Evolutionary conservation across 169 alveolate species (phyloP).

Genomic region (Neospora caninum): DNA sequence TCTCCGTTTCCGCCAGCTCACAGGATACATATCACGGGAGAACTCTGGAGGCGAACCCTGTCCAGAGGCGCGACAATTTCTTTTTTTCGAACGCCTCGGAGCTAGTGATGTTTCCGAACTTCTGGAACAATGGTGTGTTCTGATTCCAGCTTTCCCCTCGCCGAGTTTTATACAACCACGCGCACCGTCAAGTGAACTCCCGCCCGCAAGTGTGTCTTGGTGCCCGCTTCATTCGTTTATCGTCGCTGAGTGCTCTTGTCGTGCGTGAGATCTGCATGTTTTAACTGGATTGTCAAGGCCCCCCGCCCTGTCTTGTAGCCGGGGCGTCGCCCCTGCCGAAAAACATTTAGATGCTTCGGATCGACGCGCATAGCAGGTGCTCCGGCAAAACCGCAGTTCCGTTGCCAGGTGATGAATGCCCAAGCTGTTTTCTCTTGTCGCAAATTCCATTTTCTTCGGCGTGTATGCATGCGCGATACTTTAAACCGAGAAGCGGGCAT

Average conservation of each 20-base stretch:
- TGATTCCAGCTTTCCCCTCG: too few relatives aligned
- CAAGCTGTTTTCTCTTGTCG: neutral
- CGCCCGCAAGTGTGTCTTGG: neutral
- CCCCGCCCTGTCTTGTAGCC: neutral
- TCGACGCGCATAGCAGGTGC: too few relatives aligned
- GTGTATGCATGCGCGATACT: neutral
- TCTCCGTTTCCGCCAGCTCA: too few relatives aligned
- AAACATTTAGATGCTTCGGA: neutral
- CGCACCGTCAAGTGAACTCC: neutral
- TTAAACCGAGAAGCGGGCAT: neutral
- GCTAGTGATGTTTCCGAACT: too few relatives aligned
- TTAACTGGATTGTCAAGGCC: neutral
- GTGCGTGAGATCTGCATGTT: too few relatives aligned
- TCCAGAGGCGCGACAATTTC: too few relatives aligned
- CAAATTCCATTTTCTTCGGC: neutral
- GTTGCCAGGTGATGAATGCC: neutral
- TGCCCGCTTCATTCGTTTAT: neutral
- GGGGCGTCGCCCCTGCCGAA: neutral
- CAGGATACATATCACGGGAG: too few relatives aligned
- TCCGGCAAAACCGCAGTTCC: neutral
- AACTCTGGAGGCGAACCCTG: too few relatives aligned
- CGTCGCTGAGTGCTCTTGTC: neutral
- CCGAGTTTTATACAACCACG: too few relatives aligned
- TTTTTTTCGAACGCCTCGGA: too few relatives aligned
- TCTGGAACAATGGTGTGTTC: too few relatives aligned